Percentiles rank a stretch among this genome's conserved stretches.
phyloP scores from a whole-genome alignment of 2,329 filamentous ascomycete species.

The Colletotrichum sp. region DNA sequence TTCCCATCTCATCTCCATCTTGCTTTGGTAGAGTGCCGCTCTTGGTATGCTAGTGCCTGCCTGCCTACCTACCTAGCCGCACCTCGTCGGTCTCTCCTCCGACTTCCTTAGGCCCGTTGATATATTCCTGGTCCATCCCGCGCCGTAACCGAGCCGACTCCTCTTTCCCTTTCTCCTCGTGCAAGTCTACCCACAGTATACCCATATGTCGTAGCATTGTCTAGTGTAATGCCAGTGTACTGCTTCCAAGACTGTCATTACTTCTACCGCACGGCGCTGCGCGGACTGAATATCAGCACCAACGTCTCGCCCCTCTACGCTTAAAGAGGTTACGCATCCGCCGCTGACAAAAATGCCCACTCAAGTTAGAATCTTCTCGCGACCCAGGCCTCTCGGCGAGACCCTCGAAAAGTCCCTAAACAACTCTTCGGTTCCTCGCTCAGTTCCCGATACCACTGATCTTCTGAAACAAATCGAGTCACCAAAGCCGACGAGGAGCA shows the following conservation, averaged over 20 bases:
- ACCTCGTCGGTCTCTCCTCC: neutral
- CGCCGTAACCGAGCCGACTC: neutral
- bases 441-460: conserved; percentile 39
- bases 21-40: neutral
- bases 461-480: conserved; percentile 2
- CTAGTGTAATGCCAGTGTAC: conserved; percentile 77
- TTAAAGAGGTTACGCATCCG: conserved; percentile 45
- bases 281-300: conserved; percentile 83
- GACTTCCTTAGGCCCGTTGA: conserved; percentile 19
- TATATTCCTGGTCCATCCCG: conserved; percentile 13
- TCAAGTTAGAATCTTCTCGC: conserved; percentile 50
- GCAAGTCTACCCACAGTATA: neutral
- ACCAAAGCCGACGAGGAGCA: neutral
- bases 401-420: conserved; percentile 60
- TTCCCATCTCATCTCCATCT: conserved; percentile 6
- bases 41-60: neutral
- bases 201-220: conserved; percentile 19
- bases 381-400: conserved; percentile 76
- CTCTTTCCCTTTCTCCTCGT: neutral
- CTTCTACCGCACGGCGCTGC: conserved; percentile 89
- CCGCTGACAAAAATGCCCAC: conserved; percentile 36
- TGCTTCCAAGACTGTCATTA: conserved; percentile 89
- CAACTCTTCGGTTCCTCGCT: conserved; percentile 43
- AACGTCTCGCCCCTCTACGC: conserved; percentile 78
- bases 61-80: neutral